These are phyloP conservation scores for Dactylellina haptotyla DNA, from an alignment of 2,329 filamentous ascomycete species.

Conservation along the genomic window DNA sequence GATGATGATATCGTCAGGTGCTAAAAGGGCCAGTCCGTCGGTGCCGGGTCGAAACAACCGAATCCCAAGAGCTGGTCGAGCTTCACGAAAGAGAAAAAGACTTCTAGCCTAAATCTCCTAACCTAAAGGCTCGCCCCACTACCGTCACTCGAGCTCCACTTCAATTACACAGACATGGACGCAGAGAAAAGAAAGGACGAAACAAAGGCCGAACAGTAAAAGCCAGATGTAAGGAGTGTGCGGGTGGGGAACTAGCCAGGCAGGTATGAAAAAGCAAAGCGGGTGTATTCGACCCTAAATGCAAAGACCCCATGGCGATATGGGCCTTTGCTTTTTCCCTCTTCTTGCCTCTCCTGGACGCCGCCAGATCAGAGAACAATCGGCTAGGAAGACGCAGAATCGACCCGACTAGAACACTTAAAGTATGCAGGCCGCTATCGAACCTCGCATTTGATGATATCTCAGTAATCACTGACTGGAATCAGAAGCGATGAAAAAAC, in stretches of 20 bases:
- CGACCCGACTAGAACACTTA: constrained; percentile 50
- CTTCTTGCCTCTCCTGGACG: constrained; percentile 9
- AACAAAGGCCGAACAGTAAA: neutral
- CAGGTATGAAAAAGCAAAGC: constrained; percentile 23
- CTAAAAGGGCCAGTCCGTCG: constrained; percentile 21
- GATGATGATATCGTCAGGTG: constrained; percentile 5
- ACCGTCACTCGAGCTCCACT: neutral
- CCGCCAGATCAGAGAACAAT: constrained; percentile 18
- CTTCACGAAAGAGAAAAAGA: no score
- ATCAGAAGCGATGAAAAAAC: constrained; percentile 30
- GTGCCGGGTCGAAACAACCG: constrained; percentile 22
- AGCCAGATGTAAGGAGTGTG: neutral
- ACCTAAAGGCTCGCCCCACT: neutral
- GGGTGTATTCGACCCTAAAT: neutral
- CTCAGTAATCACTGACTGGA: constrained; percentile 43
- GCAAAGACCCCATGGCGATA: no score
- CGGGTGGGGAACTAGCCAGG: constrained; percentile 9
- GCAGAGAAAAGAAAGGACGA: neutral
- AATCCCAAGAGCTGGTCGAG: constrained; percentile 13
- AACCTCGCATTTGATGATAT: constrained; percentile 39
- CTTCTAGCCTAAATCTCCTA: neutral
- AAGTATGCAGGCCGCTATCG: constrained; percentile 48
- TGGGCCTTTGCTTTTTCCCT: constrained; percentile 27
- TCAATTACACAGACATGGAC: neutral
- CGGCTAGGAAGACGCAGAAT: constrained; percentile 26